phyloP scores from a whole-genome alignment of 2,329 filamentous ascomycete species.

The Lecanosticta acicola region DNA sequence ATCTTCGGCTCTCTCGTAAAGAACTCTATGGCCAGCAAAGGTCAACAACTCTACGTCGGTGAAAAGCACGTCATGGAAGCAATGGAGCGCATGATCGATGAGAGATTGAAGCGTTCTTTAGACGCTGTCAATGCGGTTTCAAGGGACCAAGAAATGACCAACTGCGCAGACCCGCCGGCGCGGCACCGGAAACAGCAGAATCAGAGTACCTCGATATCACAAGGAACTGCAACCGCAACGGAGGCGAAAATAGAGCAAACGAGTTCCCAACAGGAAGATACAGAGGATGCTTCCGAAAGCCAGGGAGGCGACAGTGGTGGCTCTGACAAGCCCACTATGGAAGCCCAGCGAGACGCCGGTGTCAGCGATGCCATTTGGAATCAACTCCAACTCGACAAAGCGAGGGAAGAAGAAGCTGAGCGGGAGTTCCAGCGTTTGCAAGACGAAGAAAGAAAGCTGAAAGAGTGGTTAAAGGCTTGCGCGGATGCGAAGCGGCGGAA shows the following conservation, averaged over 20 bases:
- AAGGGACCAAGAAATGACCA: neutral
- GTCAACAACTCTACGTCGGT: slow-evolving; percentile 25
- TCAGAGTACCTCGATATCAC: too few relatives aligned
- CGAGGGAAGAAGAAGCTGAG: slow-evolving; percentile 33
- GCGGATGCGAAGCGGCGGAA: slow-evolving; percentile 7
- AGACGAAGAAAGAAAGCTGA: slow-evolving; percentile 21
- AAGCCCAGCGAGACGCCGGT: slow-evolving; percentile 41
- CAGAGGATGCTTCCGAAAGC: neutral
- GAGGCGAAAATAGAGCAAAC: neutral
- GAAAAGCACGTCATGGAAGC: slow-evolving; percentile 23
- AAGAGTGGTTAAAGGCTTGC: too few relatives aligned
- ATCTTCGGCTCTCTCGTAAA: slow-evolving; percentile 43
- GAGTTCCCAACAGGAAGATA: neutral
- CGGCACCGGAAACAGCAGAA: neutral
- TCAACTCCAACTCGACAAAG: slow-evolving; percentile 51
- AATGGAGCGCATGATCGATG: slow-evolving; percentile 32
- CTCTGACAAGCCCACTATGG: neutral
- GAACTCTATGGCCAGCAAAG: slow-evolving; percentile 13
- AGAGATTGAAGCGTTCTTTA: slow-evolving; percentile 26
- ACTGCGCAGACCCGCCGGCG: neutral
- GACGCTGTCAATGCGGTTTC: neutral
- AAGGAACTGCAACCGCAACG: neutral
- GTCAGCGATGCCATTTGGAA: slow-evolving; percentile 58
- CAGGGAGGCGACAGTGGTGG: too few relatives aligned
- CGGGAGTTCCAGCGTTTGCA: slow-evolving; percentile 35